Base-by-base conservation (phyloP, 768 basidiomycete genomes). In the Trametes villosa region DNA sequence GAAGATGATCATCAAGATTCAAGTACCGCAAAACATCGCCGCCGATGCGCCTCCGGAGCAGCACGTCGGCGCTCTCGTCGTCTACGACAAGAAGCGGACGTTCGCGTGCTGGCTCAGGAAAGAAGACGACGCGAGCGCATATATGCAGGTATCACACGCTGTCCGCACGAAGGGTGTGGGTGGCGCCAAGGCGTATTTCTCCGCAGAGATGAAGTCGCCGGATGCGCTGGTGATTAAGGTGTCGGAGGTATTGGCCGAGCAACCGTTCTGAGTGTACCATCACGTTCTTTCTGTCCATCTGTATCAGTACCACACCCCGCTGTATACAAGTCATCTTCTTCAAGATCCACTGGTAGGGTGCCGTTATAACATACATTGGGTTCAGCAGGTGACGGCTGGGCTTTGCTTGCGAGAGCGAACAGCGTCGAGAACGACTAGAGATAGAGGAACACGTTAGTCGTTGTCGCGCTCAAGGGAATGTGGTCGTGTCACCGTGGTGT, bases 1-100 rank as follows among this genome's bases (percentile, higher is more conserved):
- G 70, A 67, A 67, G 38, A 69, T 84, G 63, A 70, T 84, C 48
- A 75, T 87, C 74, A 87, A 87, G 70, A 74, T 85, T 0, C 85
- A 87, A 65, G 72, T 83, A 0, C 80, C 83, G 0, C 71, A 71
- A 22, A 47, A 53, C 18, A 5, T n/a, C 13, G 26, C 18, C 5
- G 40, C 41, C 9, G 31, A 33, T 12, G 45, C 60, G 56, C 38
- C 51, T 56, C 0, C 15, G 1, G 11, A 62, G 63, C 76, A 67
- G 30, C 44, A 33, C 18, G 41, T 17, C 7, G 59, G 53, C 7
- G 61, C 72, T 49, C 61, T 83, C 20, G 65, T 79, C 31, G 75
- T 86, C 30, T 87, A 86, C 63, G 81, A 77, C 53, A 82, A 83
- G 71, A 85, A 81, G 65, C 75, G 81, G 9, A 78, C 84, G 55